Evolutionary conservation across 176 grass and related monocot genomes (phyloP), one percentile per base, ranked within the genome.

Genomic region (Carex littledalei): DNA sequence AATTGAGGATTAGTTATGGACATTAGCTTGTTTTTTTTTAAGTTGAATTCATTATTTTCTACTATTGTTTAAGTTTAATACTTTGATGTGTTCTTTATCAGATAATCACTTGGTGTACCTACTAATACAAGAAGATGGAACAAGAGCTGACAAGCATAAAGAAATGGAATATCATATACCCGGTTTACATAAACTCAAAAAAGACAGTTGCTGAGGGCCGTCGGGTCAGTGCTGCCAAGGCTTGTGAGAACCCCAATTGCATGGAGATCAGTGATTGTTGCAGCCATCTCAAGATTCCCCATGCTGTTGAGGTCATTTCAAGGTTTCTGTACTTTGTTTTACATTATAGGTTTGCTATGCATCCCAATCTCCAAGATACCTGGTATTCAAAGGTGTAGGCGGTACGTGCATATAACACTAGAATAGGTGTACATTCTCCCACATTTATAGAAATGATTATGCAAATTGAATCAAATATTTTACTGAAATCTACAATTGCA

Each of bases 121-220:
- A 76, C 74, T 78, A 52, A 49, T 21, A 45, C 32, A 32, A 45
- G 15, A 29, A 64, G 47, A 83, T 83, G 81, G 35, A 65, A 47
- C n/a, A 17, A 20, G 62, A 83, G 3, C 20, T 29, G 77, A 68
- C 66, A 79, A 80, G 81, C 72, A 89, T 94, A 88, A 99, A 99
- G 90, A 99, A 99, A 85, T 99, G 93, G 96, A 95, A 90, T 43
- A 32, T 95, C 74, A 89, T 99, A 64, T 99, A 99, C 84, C 96
- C 93, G 1, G 89, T 95, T n/a, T 99, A 99, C 76, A 79, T 99
- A 41, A 99, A 99, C 88, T 95, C 96, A 69, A 99, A 95, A 85
- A 99, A 99, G 87, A 94, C 96, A 12, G 84, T 99, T 12, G 90
- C 91, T 43, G 90, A 92, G 69, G 96, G 96, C 55, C 96, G 96